Percentiles rank a stretch among this genome's conserved stretches.
Conservation (phyloP, 768 basidiomycete species). For the Trametes cinnabarina region DNA sequence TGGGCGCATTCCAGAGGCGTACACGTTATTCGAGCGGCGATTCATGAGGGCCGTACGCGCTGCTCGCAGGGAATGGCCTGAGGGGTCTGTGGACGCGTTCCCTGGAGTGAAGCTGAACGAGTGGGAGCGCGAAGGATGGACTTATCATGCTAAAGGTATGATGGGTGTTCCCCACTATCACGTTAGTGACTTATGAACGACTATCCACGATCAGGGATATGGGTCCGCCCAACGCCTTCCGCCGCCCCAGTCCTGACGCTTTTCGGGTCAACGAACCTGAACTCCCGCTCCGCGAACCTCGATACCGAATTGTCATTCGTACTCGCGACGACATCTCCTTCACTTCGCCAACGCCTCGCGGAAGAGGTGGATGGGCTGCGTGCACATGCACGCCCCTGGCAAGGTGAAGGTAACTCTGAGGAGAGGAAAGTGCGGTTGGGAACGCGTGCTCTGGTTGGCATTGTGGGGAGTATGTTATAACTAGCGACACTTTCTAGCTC, state of each 20-base stretch:
- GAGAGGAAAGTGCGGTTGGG: constrained; percentile 57
- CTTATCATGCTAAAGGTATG: constrained; percentile 96
- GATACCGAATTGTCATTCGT: constrained; percentile 92
- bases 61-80: constrained; percentile 39
- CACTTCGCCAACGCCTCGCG: constrained; percentile 47
- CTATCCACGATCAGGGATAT: constrained; percentile 62
- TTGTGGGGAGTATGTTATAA: constrained; percentile 70
- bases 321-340: constrained; percentile 62
- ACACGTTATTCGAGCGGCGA: constrained; percentile 80
- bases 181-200: no score
- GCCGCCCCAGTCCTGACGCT: constrained; percentile 69
- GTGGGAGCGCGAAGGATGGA: constrained; percentile 90
- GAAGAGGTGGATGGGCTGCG: constrained; percentile 55
- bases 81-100: constrained; percentile 17
- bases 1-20: constrained; percentile 92
- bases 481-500: background rate
- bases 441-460: constrained; percentile 60
- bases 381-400: constrained; percentile 54
- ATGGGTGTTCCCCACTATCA: constrained; percentile 11
- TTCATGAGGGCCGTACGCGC: constrained; percentile 68
- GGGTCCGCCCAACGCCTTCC: constrained; percentile 63
- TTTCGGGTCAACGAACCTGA: constrained; percentile 93
- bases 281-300: constrained; percentile 84
- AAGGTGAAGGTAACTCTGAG: constrained; percentile 36
- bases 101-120: constrained; percentile 74